Percentiles rank a stretch among this genome's conserved stretches.
phyloP scores from a whole-genome alignment of 768 basidiomycete genomes.

The Chalciporus pseudorubinellus region DNA sequence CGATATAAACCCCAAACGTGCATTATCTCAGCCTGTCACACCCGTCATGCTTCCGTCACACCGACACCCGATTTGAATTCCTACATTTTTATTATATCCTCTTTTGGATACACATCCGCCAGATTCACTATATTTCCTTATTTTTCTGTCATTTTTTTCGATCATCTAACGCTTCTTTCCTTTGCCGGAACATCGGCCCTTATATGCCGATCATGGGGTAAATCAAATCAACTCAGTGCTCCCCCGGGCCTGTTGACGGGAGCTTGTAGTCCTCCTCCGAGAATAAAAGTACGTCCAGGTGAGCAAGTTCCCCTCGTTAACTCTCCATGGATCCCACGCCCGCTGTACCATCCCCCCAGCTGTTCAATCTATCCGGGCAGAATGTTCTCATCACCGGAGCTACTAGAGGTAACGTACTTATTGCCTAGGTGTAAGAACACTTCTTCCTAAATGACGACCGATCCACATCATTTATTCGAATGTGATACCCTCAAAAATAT shows the following conservation, averaged over 20 bases:
- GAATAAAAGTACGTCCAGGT: slow-evolving; percentile 23
- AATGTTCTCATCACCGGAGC: slow-evolving; percentile 81
- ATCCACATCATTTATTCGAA: slow-evolving; percentile 10
- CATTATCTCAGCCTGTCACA: slow-evolving; percentile 20
- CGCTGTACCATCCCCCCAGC: slow-evolving; percentile 43
- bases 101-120: slow-evolving; percentile 18
- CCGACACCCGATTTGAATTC: slow-evolving; percentile 24
- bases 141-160: slow-evolving; percentile 8
- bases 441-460: slow-evolving; percentile 15
- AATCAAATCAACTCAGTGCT: slow-evolving; percentile 10
- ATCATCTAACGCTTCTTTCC: not conserved
- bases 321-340: slow-evolving; percentile 54
- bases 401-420: slow-evolving; percentile 57
- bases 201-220: slow-evolving; percentile 32
- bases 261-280: not conserved
- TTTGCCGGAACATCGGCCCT: slow-evolving; percentile 27
- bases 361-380: slow-evolving; percentile 67
- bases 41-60: slow-evolving; percentile 21
- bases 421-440: slow-evolving; percentile 4
- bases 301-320: not conserved
- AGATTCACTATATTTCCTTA: slow-evolving; percentile 14
- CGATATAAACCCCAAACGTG: slow-evolving; percentile 23
- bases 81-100: slow-evolving; percentile 22
- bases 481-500: slow-evolving; percentile 4
- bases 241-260: not conserved